Evolutionary conservation across 306 rosid genomes (phyloP).

Genomic region (Cicer cuneatum): DNA sequence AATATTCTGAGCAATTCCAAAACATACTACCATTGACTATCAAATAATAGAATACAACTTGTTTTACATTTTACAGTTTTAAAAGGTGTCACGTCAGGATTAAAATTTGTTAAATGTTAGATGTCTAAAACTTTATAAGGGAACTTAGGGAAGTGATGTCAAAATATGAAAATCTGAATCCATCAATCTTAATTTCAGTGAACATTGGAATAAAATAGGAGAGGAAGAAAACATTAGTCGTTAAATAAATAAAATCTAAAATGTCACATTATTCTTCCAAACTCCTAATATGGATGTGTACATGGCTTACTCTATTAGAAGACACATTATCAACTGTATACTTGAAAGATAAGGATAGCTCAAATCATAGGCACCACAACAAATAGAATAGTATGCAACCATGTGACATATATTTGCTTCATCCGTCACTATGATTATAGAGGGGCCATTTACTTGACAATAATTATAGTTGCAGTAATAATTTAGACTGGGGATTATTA

Average conservation of each 20-base stretch:
- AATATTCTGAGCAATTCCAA: slow-evolving; percentile 14
- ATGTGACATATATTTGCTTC: slow-evolving; percentile 8
- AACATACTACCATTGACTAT: background rate
- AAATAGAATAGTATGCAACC: slow-evolving; percentile 23
- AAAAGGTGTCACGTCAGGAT: background rate
- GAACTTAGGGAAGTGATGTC: slow-evolving; percentile 25
- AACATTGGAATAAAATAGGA: slow-evolving; percentile 25
- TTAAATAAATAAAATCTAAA: background rate
- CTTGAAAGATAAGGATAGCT: slow-evolving; percentile 17
- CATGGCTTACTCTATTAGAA: slow-evolving; percentile 13
- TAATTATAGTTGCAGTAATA: slow-evolving; percentile 9
- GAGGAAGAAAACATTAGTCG: slow-evolving; percentile 21
- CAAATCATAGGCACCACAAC: slow-evolving; percentile 3
- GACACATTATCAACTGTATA: background rate
- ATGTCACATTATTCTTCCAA: slow-evolving; percentile 26
- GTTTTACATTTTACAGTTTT: slow-evolving; percentile 6
- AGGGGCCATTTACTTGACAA: background rate
- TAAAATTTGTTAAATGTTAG: background rate
- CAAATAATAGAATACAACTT: slow-evolving; percentile 6
- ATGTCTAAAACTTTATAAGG: slow-evolving; percentile 19
- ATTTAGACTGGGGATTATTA: slow-evolving; percentile 10
- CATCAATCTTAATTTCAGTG: slow-evolving; percentile 27
- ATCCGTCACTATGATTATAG: slow-evolving; percentile 8
- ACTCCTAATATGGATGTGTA: slow-evolving; percentile 7
- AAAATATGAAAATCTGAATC: slow-evolving; percentile 29